These are phyloP conservation scores for Solanum hybrid DNA, from an alignment of 305 asterid genomes.

Conservation along the genomic window DNA sequence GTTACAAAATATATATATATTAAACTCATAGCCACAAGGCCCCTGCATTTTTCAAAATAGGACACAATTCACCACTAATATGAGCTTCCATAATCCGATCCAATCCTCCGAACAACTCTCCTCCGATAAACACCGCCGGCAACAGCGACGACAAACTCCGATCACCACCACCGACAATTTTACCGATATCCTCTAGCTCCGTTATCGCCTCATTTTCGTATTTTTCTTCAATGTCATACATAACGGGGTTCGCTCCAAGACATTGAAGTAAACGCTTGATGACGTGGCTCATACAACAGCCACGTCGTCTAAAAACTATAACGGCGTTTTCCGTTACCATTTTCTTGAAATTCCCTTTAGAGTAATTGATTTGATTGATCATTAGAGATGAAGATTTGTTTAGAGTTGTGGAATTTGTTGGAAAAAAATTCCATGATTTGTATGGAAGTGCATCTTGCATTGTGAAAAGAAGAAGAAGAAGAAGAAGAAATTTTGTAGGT, in stretches of 20 bases:
- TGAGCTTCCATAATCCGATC: conserved; percentile 25
- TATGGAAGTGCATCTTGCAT: conserved; percentile 5
- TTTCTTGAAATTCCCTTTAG: conserved; percentile 4
- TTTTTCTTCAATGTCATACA: conserved; percentile 12
- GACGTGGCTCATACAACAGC: conserved; percentile 24
- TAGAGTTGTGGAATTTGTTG: neutral
- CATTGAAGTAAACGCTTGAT: conserved; percentile 14
- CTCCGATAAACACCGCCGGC: conserved; percentile 23
- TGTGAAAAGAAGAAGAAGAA: neutral
- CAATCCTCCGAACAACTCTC: conserved; percentile 20
- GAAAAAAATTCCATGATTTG: neutral
- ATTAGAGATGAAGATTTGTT: neutral
- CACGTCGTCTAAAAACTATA: conserved; percentile 10
- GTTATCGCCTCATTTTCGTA: neutral
- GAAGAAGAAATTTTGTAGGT: neutral
- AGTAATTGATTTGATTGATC: neutral
- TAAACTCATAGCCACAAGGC: conserved; percentile 23
- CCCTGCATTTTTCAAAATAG: conserved; percentile 22
- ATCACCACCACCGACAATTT: neutral
- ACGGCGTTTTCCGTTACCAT: conserved; percentile 12
- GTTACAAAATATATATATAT: neutral
- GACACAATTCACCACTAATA: conserved; percentile 22
- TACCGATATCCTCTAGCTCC: conserved; percentile 3
- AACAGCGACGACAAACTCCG: neutral
- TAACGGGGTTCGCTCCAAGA: conserved; percentile 14